Evolutionary conservation across 2,329 filamentous ascomycete species (phyloP).

Genomic region (Bipolaris bicolor): DNA sequence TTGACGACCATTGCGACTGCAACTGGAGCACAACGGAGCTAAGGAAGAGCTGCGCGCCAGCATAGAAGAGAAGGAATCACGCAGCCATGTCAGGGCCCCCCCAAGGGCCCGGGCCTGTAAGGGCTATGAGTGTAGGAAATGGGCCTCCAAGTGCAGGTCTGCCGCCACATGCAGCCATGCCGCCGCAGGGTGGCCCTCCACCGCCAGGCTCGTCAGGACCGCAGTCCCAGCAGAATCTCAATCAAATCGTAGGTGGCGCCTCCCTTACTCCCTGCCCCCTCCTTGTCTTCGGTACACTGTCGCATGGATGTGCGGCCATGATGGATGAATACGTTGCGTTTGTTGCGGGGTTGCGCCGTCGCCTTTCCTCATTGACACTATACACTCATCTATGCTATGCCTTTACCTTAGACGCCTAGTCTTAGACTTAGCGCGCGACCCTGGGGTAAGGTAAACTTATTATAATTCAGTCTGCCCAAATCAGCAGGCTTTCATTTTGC

Average conservation of each 20-base stretch:
- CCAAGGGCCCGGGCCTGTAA: constrained; percentile 43
- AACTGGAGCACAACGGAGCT: constrained; percentile 25
- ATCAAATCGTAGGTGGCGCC: constrained; percentile 83
- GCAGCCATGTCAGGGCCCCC: constrained; percentile 46
- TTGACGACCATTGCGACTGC: constrained; percentile 28
- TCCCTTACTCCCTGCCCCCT: not conserved
- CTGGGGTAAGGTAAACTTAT: constrained; percentile 2
- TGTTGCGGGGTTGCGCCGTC: not conserved
- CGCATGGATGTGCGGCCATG: not conserved
- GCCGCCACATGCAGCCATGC: constrained; percentile 52
- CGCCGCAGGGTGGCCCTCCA: constrained; percentile 55
- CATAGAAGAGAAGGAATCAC: constrained; percentile 30
- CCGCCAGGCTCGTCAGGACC: constrained; percentile 54
- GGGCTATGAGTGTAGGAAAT: constrained; percentile 51
- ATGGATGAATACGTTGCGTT: not conserved
- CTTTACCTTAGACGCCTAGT: not conserved
- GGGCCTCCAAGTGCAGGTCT: constrained; percentile 51
- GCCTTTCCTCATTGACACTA: not conserved
- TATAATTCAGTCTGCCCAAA: not conserved
- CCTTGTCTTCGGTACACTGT: not conserved
- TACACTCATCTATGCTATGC: not conserved
- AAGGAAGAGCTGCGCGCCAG: constrained; percentile 22
- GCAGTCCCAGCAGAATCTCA: constrained; percentile 87
- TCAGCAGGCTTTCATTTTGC: not conserved
- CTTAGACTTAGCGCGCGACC: not conserved